Percentiles rank a stretch among this genome's conserved stretches.
Evolutionary conservation across 2,329 filamentous ascomycete genomes (phyloP).

Genomic region (Aspergillus transmontanensis): DNA sequence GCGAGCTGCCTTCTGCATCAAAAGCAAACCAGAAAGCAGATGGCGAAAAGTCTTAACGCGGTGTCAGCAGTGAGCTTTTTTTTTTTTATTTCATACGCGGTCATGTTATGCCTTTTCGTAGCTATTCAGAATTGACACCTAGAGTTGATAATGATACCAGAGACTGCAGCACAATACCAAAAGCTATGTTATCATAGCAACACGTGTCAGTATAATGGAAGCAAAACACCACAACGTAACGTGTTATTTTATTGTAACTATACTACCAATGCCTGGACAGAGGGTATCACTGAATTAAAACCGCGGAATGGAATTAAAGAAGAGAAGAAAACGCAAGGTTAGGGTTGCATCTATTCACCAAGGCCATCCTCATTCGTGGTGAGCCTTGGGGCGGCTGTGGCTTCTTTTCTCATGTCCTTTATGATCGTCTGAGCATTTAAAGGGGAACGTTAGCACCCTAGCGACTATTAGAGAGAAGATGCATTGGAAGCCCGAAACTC

Average conservation of each 20-base stretch:
- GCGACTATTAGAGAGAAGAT: background rate
- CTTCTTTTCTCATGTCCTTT: slow-evolving; percentile 48
- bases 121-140: slow-evolving; percentile 10
- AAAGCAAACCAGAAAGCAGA: slow-evolving; percentile 30
- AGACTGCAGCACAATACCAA: slow-evolving; percentile 13
- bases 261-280: background rate
- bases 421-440: slow-evolving; percentile 44
- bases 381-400: slow-evolving; percentile 30
- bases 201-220: background rate
- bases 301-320: background rate
- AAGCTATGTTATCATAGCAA: background rate
- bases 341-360: slow-evolving; percentile 15
- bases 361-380: slow-evolving; percentile 22
- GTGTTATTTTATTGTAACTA: background rate
- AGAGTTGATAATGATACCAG: slow-evolving; percentile 27
- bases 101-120: slow-evolving; percentile 3
- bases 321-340: background rate
- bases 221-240: background rate
- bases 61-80: background rate
- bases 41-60: slow-evolving; percentile 28
- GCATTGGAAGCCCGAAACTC: slow-evolving; percentile 42
- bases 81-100: background rate
- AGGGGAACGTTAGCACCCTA: slow-evolving; percentile 10
- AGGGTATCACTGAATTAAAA: background rate
- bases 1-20: slow-evolving; percentile 37